Base-by-base conservation (phyloP, 768 basidiomycete species). In the Lactifluus echinatus region DNA sequence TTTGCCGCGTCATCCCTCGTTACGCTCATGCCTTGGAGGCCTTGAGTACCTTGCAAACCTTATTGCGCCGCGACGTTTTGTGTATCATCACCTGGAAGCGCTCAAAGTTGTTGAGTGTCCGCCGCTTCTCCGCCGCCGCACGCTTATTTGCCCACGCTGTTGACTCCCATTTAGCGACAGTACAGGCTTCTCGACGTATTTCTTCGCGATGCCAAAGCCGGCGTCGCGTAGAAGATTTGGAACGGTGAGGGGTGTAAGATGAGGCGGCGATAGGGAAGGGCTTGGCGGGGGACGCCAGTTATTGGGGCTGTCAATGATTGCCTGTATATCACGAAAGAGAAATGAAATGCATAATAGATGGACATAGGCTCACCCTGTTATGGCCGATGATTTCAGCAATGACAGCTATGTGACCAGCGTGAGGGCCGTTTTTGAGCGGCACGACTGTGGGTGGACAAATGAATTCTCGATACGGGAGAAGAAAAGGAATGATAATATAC, bases 341-440 rank as follows among this genome's bases (percentile, higher is more conserved):
- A 21, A 19, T 33, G 40, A 36, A 28, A 28, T 31, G 21, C 10
- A 12, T 42, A 2, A 43, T 12, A 4, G 5, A 37, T 17, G 23
- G 8, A 15, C 5, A 12, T 11, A 11, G 19, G 72, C 88, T 60
- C 70, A 96, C 95, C 71, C 94, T 84, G 79, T 93, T 95, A 81
- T 98, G 95, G 83, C 98, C 96, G 63, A 98, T 94, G 73, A 98
- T 94, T 74, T 98, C 93, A 50, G 84, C 85, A 71, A 99, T 94
- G 63, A 93, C 87, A 55, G 96, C 96, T 66, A 96, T 90, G 73
- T 85, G 88, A 65, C 93, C 93, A 44, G 83, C 77, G 57, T 75
- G 81, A 56, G 91, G 90, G 55, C 95, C 95, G 57, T 85, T 73
- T 72, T 88, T 89, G 76, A 98, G 80, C 76, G 97, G 92, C 72